Percentiles rank a stretch among this genome's conserved stretches.
These are phyloP conservation scores for Colletotrichum karsti DNA, from an alignment of 2,329 filamentous ascomycete genomes.

Conservation along the genomic window DNA sequence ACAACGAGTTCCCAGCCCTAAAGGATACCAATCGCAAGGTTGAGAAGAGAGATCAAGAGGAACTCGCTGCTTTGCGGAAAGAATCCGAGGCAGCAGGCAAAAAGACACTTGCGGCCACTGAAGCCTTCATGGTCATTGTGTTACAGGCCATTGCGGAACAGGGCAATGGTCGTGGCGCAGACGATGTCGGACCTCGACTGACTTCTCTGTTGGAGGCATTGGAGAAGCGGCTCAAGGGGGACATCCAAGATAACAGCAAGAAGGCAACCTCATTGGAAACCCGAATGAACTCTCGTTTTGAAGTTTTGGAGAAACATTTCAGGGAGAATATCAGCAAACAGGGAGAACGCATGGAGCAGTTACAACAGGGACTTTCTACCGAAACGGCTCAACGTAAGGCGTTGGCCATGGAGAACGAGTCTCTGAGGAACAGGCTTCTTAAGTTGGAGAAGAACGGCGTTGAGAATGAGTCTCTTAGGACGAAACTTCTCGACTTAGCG, in stretches of 20 bases:
- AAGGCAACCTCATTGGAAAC: neutral
- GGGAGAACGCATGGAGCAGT: constrained; percentile 18
- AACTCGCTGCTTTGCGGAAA: neutral
- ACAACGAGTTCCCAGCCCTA: constrained; percentile 18
- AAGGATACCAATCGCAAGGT: constrained; percentile 3
- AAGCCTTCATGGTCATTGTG: neutral
- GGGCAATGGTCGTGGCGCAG: neutral
- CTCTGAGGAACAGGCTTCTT: constrained; percentile 3
- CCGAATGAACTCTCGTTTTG: neutral
- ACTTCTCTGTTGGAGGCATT: constrained; percentile 4
- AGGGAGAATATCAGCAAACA: constrained; percentile 25
- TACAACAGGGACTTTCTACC: neutral
- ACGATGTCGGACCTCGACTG: neutral
- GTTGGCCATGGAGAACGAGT: constrained; percentile 9
- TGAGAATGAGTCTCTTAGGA: neutral
- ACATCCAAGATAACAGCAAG: neutral
- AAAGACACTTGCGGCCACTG: neutral
- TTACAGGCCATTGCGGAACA: neutral
- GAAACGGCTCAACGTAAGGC: constrained; percentile 2
- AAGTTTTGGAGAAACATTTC: constrained; percentile 12
- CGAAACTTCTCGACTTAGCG: too few species aligned
- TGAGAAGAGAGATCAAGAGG: constrained; percentile 9
- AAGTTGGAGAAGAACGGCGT: neutral
- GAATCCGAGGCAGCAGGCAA: neutral
- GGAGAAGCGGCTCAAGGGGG: too few species aligned